phyloP scores from a whole-genome alignment of 345 rosid genomes.

The Gossypium longicalyx region DNA sequence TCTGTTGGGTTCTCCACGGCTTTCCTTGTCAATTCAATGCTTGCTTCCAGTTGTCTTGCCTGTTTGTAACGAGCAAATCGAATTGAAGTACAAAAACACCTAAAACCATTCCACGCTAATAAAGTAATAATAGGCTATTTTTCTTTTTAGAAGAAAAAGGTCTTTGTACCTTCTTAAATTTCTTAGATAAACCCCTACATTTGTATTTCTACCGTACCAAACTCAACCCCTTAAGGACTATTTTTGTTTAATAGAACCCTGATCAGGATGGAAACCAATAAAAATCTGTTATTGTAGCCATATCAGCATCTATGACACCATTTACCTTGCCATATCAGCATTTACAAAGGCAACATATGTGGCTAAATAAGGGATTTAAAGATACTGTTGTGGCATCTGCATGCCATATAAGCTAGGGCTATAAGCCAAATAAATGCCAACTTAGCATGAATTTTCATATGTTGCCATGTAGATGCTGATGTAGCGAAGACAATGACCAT shows the following conservation, averaged over 20 bases:
- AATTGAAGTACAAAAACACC: background rate
- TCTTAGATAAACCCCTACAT: background rate
- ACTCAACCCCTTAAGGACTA: background rate
- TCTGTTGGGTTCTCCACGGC: slow-evolving; percentile 87
- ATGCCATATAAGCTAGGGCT: background rate
- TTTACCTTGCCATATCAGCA: background rate
- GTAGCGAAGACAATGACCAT: background rate
- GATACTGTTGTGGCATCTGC: background rate
- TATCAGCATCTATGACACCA: too few relatives aligned
- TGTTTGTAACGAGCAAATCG: slow-evolving; percentile 21
- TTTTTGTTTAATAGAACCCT: too few relatives aligned
- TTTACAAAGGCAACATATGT: background rate
- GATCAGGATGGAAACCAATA: too few relatives aligned
- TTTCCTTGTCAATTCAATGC: slow-evolving; percentile 64
- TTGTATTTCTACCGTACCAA: background rate
- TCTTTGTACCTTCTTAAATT: background rate
- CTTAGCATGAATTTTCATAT: background rate
- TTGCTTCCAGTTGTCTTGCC: slow-evolving; percentile 60
- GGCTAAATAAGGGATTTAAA: background rate
- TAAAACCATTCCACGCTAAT: background rate
- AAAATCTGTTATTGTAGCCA: too few relatives aligned
- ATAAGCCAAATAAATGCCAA: background rate
- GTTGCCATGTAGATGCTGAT: background rate
- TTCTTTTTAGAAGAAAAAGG: too few relatives aligned
- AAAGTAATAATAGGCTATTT: background rate